Base-by-base conservation (phyloP, 2,329 filamentous ascomycete species). In the Microdochium trichocladiopsis region DNA sequence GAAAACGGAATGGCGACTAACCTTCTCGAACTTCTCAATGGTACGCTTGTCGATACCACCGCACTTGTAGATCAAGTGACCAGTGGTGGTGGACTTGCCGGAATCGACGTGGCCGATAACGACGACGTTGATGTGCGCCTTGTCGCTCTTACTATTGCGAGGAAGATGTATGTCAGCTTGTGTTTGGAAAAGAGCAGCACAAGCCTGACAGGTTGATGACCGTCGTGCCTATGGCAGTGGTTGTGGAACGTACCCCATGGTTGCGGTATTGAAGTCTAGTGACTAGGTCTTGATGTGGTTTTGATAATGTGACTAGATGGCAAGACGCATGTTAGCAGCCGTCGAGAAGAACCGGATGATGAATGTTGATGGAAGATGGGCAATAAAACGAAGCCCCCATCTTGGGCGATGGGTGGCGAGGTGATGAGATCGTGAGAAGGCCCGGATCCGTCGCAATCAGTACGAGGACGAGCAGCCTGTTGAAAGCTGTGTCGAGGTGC, bases 21-120 rank as follows among this genome's bases (percentile, higher is more conserved):
- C 91, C 90, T 99, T 99, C 92, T 99, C 94, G 87, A 99, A 99
- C 89, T 99, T 99, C 88, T 99, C 94, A 76, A 99, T 99, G 78
- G 93, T 97, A 91, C 94, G 93, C 86, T 93, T 91, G 90, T 99
- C 94, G 74, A 97, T 99, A 90, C 94, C 94, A 88, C 94, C 94
- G 84, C 94, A 97, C 88, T 99, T 93, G 91, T 97, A 97, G 89
- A 99, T 97, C 86, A 99, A 87, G 83, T 93, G 86, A 77, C 86
- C 84, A 68, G 77, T 88, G 74, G 75, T 66, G 68, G 63, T 64
- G 63, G 58, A 65, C 56, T 96, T 96, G 82, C 92, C 93, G 77
- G 91, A 95, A 81, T 96, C 91, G 90, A 96, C 92, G 87, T 96
- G 63, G 57, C 63, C 91, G 84, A 95, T 95, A 77, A 96, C 91